Conservation (phyloP, 2,329 filamentous ascomycete species). For the Colletotrichum destructivum region DNA sequence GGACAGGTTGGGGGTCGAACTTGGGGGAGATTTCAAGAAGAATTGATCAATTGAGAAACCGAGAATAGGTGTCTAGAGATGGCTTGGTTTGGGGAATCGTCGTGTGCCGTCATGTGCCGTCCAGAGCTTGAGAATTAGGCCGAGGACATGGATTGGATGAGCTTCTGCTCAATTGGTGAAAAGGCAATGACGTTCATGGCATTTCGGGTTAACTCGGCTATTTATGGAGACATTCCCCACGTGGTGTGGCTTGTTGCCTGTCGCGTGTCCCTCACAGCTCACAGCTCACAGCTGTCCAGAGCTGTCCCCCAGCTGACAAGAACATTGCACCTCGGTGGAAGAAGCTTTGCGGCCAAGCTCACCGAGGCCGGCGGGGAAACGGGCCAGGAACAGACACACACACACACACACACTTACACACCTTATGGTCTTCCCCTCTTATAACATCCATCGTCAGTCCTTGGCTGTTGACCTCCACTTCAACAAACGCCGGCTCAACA, state of each 20-base stretch:
- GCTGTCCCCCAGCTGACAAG: not conserved
- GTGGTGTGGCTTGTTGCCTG: constrained; percentile 6
- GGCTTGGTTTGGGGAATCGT: too few species aligned
- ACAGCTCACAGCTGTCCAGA: not conserved
- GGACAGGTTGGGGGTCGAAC: too few species aligned
- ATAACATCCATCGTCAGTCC: constrained; percentile 14
- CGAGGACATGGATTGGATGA: constrained; percentile 14
- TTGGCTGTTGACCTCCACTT: not conserved
- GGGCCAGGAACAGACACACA: constrained; percentile 25
- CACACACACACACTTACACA: not conserved
- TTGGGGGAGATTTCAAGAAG: not conserved
- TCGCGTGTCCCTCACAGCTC: not conserved
- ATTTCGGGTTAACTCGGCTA: constrained; percentile 38
- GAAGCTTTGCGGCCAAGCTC: constrained; percentile 4
- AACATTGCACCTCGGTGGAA: not conserved
- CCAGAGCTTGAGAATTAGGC: constrained; percentile 8
- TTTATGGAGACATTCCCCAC: not conserved
- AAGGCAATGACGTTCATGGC: constrained; percentile 37
- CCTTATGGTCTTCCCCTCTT: not conserved
- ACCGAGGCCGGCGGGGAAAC: constrained; percentile 18
- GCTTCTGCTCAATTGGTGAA: constrained; percentile 31
- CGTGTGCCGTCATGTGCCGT: not conserved
- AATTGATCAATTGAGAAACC: not conserved
- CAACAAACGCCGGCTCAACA: not conserved
- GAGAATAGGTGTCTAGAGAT: not conserved